Evolutionary conservation across 192 early-diverging fungal genomes (phyloP).

Genomic region (Rhizophagus sp.): DNA sequence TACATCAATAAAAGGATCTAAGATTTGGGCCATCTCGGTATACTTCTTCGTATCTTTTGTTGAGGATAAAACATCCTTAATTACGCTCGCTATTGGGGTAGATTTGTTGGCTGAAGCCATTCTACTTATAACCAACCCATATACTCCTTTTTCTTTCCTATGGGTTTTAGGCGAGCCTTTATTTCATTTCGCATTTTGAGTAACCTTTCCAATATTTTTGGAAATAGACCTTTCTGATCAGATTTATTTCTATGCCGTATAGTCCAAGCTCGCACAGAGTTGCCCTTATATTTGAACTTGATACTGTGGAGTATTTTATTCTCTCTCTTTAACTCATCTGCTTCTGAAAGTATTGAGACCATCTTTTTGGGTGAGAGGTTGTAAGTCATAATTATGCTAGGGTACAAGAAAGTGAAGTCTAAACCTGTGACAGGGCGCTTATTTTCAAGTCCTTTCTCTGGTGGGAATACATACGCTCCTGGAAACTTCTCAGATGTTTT

Average conservation of each 20-base stretch:
- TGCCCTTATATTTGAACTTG: background rate
- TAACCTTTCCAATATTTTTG: slow-evolving; percentile 7
- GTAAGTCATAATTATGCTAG: slow-evolving; percentile 22
- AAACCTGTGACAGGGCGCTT: slow-evolving; percentile 11
- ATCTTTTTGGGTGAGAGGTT: slow-evolving; percentile 22
- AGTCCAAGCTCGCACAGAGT: background rate
- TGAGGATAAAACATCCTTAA: background rate
- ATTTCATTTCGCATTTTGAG: background rate
- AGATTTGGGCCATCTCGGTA: background rate
- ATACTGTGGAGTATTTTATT: slow-evolving; percentile 14
- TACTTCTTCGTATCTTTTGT: background rate
- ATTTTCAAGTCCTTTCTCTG: slow-evolving; percentile 14
- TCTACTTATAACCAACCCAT: slow-evolving; percentile 17
- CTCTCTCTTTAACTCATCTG: background rate
- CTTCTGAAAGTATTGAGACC: slow-evolving; percentile 3
- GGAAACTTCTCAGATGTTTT: slow-evolving; percentile 6
- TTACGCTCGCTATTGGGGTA: background rate
- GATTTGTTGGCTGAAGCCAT: background rate
- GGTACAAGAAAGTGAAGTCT: slow-evolving; percentile 11
- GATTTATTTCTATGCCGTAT: slow-evolving; percentile 9
- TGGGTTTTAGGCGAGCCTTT: background rate
- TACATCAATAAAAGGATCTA: slow-evolving; percentile 2
- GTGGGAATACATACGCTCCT: slow-evolving; percentile 11
- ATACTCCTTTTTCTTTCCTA: slow-evolving; percentile 20
- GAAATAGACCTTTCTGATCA: slow-evolving; percentile 9